Percentiles rank a stretch among this genome's conserved stretches.
phyloP scores from a whole-genome alignment of 2,329 filamentous ascomycete species.

The Calonectria crousiana region DNA sequence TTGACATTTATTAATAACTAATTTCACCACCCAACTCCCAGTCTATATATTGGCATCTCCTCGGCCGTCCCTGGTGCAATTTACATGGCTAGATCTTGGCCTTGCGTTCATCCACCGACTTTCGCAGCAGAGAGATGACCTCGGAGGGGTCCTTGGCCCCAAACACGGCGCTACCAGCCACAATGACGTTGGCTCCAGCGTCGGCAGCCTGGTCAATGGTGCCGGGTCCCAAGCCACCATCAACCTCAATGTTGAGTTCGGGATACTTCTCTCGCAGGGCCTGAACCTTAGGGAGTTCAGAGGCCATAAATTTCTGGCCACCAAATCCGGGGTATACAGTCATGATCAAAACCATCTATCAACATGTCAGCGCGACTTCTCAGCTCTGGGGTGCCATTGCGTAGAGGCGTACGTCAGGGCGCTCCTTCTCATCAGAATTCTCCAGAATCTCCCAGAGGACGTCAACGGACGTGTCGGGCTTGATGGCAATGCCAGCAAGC shows the following conservation, averaged over 20 bases:
- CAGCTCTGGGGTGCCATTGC: background rate
- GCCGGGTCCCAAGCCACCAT: slow-evolving; percentile 87
- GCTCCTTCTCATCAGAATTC: slow-evolving; percentile 76
- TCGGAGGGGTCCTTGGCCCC: slow-evolving; percentile 89
- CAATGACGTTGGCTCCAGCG: slow-evolving; percentile 97
- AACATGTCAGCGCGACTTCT: slow-evolving; percentile 25
- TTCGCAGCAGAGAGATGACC: slow-evolving; percentile 85
- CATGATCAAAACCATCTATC: slow-evolving; percentile 97
- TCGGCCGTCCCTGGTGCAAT: slow-evolving; percentile 1
- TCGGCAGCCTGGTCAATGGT: slow-evolving; percentile 96
- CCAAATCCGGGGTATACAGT: slow-evolving; percentile 98
- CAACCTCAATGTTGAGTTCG: slow-evolving; percentile 95
- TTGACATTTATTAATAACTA: slow-evolving; percentile 14
- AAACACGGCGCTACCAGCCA: slow-evolving; percentile 96
- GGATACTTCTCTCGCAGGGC: slow-evolving; percentile 88
- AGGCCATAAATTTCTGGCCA: slow-evolving; percentile 98
- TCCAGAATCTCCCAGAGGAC: slow-evolving; percentile 93
- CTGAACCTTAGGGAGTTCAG: slow-evolving; percentile 92
- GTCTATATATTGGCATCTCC: slow-evolving; percentile 27
- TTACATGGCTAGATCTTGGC: slow-evolving; percentile 48
- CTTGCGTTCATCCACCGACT: slow-evolving; percentile 76
- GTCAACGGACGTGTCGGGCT: slow-evolving; percentile 90
- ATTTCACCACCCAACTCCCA: slow-evolving; percentile 33
- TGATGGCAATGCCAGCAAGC: slow-evolving; percentile 94
- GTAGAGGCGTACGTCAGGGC: slow-evolving; percentile 82